A percentile compares a stretch with the other conserved stretches of the same genome.
Evolutionary conservation across 169 alveolate species (phyloP).

Genomic region (Toxoplasma gondii): DNA sequence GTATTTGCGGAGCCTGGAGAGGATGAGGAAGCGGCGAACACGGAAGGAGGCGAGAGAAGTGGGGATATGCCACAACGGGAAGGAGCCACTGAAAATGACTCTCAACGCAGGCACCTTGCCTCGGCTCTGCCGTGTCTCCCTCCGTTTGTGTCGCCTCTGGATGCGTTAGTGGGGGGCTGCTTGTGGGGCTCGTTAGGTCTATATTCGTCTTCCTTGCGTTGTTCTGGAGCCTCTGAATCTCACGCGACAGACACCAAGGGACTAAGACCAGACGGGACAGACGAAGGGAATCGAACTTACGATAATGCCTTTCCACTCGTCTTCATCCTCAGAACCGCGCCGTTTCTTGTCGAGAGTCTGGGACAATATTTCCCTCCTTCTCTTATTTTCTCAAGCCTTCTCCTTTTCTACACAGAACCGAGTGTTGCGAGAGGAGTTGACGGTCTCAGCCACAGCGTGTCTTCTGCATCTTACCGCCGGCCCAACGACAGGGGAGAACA

Average conservation of each 20-base stretch:
- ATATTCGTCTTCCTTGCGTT: not conserved
- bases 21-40: not conserved
- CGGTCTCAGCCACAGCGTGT: not conserved
- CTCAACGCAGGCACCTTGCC: not conserved
- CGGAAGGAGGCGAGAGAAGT: not conserved
- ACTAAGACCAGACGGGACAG: no score
- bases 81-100: no score
- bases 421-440: not conserved
- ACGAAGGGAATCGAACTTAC: no score
- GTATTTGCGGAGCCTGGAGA: not conserved
- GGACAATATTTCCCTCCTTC: not conserved
- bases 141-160: not conserved
- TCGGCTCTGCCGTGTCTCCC: not conserved
- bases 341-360: not conserved
- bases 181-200: not conserved
- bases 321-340: not conserved
- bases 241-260: no score
- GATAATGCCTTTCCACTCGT: not conserved
- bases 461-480: not conserved
- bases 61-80: no score
- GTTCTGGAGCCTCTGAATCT: no score
- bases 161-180: not conserved
- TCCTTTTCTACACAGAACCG: slow-evolving; percentile 27
- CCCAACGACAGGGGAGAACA: not conserved
- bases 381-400: not conserved